These are phyloP conservation scores for Nakazawaea sp. DNA, from an alignment of 805 yeast species.

Conservation along the genomic window DNA sequence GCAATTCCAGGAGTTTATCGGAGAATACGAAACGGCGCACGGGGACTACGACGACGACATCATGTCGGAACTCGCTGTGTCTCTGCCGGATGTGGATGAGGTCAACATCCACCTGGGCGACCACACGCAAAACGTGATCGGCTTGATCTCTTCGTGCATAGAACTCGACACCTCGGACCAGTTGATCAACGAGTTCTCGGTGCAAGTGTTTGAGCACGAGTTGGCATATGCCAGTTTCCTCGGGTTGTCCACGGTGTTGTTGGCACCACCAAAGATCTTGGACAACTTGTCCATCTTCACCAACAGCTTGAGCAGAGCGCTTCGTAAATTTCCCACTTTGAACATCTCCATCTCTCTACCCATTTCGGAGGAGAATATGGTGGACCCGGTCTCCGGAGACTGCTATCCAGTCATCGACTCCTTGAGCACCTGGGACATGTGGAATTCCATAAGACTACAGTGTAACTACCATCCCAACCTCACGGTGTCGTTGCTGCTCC, in stretches of 20 bases:
- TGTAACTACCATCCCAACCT: constrained; percentile 48
- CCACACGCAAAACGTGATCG: constrained; percentile 31
- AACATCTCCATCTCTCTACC: constrained; percentile 41
- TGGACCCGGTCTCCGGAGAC: constrained; percentile 19
- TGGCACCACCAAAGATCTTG: constrained; percentile 61
- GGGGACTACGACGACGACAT: constrained; percentile 7
- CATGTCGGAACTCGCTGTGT: constrained; percentile 22
- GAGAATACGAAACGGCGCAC: constrained; percentile 17
- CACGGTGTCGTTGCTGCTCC: constrained; percentile 72
- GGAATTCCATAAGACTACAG: constrained; percentile 57
- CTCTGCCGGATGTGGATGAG: constrained; percentile 33
- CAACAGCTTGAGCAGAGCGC: constrained; percentile 24
- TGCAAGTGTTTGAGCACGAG: constrained; percentile 53
- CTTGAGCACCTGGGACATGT: constrained; percentile 66
- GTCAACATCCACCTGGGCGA: constrained; percentile 35
- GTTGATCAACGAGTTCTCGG: constrained; percentile 42
- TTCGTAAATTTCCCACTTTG: constrained; percentile 23
- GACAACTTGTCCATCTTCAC: constrained; percentile 46
- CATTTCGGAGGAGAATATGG: constrained; percentile 44
- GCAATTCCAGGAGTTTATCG: constrained; percentile 22
- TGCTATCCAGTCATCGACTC: constrained; percentile 26
- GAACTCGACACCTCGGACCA: constrained; percentile 52
- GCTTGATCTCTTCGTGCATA: constrained; percentile 62
- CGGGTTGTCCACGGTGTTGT: constrained; percentile 46
- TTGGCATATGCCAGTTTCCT: constrained; percentile 50